These are phyloP conservation scores for Cymbopogon flexuosus DNA, from an alignment of 202 grass and related monocot species.

Conservation along the genomic window DNA sequence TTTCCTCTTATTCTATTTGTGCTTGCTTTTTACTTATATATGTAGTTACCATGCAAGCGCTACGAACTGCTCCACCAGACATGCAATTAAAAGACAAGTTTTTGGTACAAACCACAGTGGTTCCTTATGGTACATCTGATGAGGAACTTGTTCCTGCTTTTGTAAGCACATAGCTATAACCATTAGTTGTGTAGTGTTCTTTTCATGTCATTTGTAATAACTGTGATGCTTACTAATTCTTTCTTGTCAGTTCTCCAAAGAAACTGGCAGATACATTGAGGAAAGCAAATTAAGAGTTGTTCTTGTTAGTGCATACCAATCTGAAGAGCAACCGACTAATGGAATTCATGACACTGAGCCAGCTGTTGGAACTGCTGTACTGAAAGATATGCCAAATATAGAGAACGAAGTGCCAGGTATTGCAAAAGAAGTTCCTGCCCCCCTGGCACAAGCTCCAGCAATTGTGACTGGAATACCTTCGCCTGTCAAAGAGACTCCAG, in stretches of 20 bases:
- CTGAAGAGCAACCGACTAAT: conserved; percentile 46
- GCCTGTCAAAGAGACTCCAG: conserved; percentile 42
- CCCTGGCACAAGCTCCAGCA: conserved; percentile 38
- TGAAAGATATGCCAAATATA: conserved; percentile 32
- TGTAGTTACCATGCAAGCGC: conserved; percentile 96
- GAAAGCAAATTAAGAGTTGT: conserved; percentile 94
- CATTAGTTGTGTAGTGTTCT: neutral
- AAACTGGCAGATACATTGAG: conserved; percentile 79
- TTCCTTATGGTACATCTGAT: conserved; percentile 78
- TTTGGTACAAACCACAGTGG: conserved; percentile 80
- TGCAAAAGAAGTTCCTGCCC: conserved; percentile 32
- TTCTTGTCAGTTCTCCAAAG: conserved; percentile 78
- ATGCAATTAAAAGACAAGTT: conserved; percentile 99
- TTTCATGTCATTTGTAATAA: conserved; percentile 7
- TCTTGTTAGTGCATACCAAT: conserved; percentile 59
- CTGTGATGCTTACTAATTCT: neutral
- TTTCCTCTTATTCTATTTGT: conserved; percentile 23
- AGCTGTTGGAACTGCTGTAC: conserved; percentile 37
- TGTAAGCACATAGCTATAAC: conserved; percentile 59
- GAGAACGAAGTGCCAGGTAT: conserved; percentile 29
- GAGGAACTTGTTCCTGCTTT: conserved; percentile 73
- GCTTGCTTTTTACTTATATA: conserved; percentile 35
- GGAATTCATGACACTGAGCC: conserved; percentile 25
- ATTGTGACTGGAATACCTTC: conserved; percentile 35
- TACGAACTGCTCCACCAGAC: conserved; percentile 68